Conservation (phyloP, 768 basidiomycete genomes). For the Crassisporium funariophilum region DNA sequence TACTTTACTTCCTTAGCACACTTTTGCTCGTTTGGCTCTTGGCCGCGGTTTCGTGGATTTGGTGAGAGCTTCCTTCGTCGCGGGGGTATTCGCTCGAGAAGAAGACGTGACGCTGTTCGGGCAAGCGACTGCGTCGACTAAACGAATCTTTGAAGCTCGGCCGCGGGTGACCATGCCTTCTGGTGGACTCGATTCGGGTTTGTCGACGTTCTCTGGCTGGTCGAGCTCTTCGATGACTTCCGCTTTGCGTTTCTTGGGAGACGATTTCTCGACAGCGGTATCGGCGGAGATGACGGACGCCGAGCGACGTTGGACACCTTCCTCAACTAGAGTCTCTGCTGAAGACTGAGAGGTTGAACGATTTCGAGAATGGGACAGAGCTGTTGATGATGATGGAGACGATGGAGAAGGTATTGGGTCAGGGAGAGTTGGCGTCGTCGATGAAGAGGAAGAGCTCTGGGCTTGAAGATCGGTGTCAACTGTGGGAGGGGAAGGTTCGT, state of each 20-base stretch:
- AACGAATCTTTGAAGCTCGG: slow-evolving; percentile 24
- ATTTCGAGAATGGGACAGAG: slow-evolving; percentile 33
- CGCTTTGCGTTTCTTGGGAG: slow-evolving; percentile 24
- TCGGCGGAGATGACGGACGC: slow-evolving; percentile 40
- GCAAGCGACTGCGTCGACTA: slow-evolving; percentile 3
- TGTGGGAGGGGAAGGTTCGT: slow-evolving; percentile 9
- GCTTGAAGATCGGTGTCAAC: slow-evolving; percentile 5
- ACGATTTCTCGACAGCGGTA: slow-evolving; percentile 34
- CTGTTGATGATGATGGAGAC: neutral
- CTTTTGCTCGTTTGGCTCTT: slow-evolving; percentile 19
- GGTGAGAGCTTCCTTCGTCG: slow-evolving; percentile 7
- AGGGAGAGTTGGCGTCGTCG: too few relatives aligned
- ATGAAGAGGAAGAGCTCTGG: neutral
- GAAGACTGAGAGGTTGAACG: slow-evolving; percentile 42
- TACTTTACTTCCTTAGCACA: slow-evolving; percentile 5
- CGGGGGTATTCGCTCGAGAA: slow-evolving; percentile 15
- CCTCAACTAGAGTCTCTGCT: slow-evolving; percentile 35
- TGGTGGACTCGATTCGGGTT: neutral
- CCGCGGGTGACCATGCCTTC: slow-evolving; percentile 43
- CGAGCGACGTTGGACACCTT: slow-evolving; percentile 30
- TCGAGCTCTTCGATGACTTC: slow-evolving; percentile 15
- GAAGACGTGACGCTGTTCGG: slow-evolving; percentile 6
- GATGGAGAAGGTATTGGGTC: neutral
- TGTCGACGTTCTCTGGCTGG: slow-evolving; percentile 5
- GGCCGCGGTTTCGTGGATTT: slow-evolving; percentile 14